phyloP scores from a whole-genome alignment of 176 grass and related monocot genomes.

The Hyparrhenia diplandra region DNA sequence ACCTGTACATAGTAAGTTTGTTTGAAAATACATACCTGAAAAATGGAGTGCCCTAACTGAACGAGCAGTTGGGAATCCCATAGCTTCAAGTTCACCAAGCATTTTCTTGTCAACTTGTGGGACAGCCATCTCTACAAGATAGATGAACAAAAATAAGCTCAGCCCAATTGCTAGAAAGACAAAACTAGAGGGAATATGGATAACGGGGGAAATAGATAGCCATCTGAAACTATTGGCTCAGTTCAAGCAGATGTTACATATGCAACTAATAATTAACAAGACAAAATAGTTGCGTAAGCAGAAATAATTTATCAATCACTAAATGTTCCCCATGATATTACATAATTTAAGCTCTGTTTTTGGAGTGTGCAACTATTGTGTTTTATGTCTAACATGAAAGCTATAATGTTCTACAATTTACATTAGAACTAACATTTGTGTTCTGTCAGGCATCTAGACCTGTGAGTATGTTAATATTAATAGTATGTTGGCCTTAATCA shows the following conservation, averaged over 20 bases:
- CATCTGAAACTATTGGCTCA: background rate
- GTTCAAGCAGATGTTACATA: background rate
- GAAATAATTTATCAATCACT: background rate
- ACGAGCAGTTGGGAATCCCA: conserved; percentile 72
- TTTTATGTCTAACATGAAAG: background rate
- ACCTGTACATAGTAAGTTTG: background rate
- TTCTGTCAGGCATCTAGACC: background rate
- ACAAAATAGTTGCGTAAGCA: background rate
- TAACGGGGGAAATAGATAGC: background rate
- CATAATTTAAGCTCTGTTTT: background rate
- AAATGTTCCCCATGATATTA: conserved; percentile 7
- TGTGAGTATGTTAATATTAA: background rate
- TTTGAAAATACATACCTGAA: conserved; percentile 61
- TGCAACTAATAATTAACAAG: background rate
- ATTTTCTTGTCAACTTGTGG: conserved; percentile 74
- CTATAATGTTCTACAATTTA: conserved; percentile 11
- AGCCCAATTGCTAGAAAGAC: background rate
- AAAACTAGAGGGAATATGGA: background rate
- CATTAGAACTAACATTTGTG: background rate
- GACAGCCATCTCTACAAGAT: conserved; percentile 53
- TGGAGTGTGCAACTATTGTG: background rate
- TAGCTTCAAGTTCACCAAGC: conserved; percentile 69
- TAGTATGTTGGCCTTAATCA: background rate
- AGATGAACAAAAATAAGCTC: background rate
- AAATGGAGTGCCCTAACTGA: conserved; percentile 80